Evolutionary conservation across 78 protist species (phyloP).

Genomic region (Dictyostelium purpureum): DNA sequence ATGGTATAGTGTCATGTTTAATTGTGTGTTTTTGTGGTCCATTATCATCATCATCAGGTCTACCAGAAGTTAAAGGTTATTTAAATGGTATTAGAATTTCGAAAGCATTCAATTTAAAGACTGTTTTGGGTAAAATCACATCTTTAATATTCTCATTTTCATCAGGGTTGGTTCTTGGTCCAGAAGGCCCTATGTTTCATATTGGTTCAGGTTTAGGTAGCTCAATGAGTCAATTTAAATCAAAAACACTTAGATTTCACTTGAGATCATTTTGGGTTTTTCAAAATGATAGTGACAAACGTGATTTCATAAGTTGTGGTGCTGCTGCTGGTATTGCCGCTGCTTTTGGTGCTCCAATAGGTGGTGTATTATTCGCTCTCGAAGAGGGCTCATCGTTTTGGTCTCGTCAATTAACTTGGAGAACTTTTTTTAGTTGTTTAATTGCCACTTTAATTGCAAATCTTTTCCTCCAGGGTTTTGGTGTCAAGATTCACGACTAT

Average conservation of each 20-base stretch:
- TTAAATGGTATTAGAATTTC: constrained; percentile 74
- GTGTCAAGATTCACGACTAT: constrained; percentile 48
- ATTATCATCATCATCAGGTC: constrained; percentile 86
- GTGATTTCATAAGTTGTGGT: constrained; percentile 91
- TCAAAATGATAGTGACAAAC: constrained; percentile 82
- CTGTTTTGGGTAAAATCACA: constrained; percentile 79
- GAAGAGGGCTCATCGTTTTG: constrained; percentile 92
- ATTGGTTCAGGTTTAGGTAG: constrained; percentile 72
- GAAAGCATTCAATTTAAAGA: constrained; percentile 57
- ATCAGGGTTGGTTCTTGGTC: constrained; percentile 70
- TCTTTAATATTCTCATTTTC: constrained; percentile 85
- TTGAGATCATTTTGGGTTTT: constrained; percentile 47
- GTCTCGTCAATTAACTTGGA: constrained; percentile 87
- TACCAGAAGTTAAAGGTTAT: constrained; percentile 92
- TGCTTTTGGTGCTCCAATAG: constrained; percentile 95
- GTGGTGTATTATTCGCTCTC: constrained; percentile 91
- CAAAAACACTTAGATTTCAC: constrained; percentile 43
- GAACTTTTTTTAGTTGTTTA: constrained; percentile 84
- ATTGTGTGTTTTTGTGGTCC: constrained; percentile 77
- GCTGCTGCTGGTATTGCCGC: constrained; percentile 97
- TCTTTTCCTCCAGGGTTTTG: constrained; percentile 65
- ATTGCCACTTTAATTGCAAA: constrained; percentile 57
- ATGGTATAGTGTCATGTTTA: constrained; percentile 34
- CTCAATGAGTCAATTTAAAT: constrained; percentile 41
- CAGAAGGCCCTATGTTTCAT: constrained; percentile 96